Evolutionary conservation across 2,329 filamentous ascomycete species (phyloP), one percentile per base, ranked within the genome.

Genomic region (Dendryphion nanum): DNA sequence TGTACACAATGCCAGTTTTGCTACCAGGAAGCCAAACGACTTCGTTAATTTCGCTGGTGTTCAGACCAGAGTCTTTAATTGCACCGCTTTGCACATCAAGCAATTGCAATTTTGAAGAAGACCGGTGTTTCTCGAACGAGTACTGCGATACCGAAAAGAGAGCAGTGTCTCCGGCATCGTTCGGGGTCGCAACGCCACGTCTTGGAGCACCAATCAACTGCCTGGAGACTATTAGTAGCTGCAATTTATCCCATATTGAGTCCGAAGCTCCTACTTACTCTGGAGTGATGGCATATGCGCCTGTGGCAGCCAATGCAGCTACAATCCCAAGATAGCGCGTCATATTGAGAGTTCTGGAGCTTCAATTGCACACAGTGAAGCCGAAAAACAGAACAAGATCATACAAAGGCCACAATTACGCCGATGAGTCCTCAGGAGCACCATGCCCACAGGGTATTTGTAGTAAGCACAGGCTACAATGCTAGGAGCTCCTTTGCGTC

Each of bases 81-180:
- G 61, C 48, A 33, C 62, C 62, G 19, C 56, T 58, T 46, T 58
- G 51, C 16, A 64, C 35, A 30, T 65, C 51, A 19, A 65, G 51
- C 36, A 63, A 38, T 33, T 59, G 47, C 44, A 51, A 13, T 73
- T 78, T 18, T 78, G 81, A 35, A 79, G 74, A 20, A 79, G 81
- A 12, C 75, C 77, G 34, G 74, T 91, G 86, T 2, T 78, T 75
- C 29, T 86, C 75, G 63, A 95, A 95, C 1, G 83, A 90, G 66
- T 95, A 95, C 8, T 84, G 79, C 2, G 85, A 86, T 18, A 80
- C 77, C 24, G 81, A 80, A 59, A 83, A 87, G 14, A 89, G 67
- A 26, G 82, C 75, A 39, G 79, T 70, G 31, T 76, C 77, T 35
- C 85, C 85, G 36, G 77, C 72, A 21, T 73, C 63, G 61, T 88